A percentile compares a stretch with the other conserved stretches of the same genome.
Conservation (phyloP, 2,329 filamentous ascomycete species). For the Microcera coccophila region DNA sequence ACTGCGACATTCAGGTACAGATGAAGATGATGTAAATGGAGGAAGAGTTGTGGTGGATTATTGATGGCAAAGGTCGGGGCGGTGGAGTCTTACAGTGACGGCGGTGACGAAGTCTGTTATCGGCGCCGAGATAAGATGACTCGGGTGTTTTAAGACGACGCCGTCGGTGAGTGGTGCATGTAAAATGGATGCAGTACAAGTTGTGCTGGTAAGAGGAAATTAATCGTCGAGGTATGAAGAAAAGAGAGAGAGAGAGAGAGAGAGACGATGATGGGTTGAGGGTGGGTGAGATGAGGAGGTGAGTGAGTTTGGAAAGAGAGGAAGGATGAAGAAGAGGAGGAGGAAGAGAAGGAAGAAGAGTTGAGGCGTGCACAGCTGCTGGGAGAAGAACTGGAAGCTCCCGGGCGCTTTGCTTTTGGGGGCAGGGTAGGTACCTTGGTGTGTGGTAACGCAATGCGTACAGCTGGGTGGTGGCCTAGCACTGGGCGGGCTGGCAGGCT, state of each 20-base stretch:
- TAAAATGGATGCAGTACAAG: no score
- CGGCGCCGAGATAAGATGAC: conserved; percentile 23
- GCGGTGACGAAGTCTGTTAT: conserved; percentile 28
- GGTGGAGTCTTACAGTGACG: conserved; percentile 25
- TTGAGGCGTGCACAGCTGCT: conserved; percentile 13
- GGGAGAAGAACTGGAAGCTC: conserved; percentile 20
- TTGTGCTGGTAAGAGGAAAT: no score
- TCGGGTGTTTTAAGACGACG: conserved; percentile 18
- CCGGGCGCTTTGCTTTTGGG: not conserved
- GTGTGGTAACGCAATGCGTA: not conserved
- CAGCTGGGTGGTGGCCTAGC: not conserved
- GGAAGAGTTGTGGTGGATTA: conserved; percentile 9
- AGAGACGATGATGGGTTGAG: conserved; percentile 3
- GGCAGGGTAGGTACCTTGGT: no score
- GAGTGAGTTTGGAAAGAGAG: conserved; percentile 8
- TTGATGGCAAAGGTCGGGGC: conserved; percentile 15
- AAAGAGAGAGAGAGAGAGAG: no score
- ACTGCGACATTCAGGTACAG: no score
- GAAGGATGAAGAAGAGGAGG: conserved; percentile 15
- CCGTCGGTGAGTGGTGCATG: not conserved
- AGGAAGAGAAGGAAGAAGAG: conserved; percentile 11
- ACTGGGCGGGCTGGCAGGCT: not conserved
- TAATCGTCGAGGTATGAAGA: no score
- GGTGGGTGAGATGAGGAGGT: conserved; percentile 2
- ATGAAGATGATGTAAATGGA: conserved; percentile 2